Evolutionary conservation across 805 yeast genomes (phyloP).

Genomic region (Starmerella vitae): DNA sequence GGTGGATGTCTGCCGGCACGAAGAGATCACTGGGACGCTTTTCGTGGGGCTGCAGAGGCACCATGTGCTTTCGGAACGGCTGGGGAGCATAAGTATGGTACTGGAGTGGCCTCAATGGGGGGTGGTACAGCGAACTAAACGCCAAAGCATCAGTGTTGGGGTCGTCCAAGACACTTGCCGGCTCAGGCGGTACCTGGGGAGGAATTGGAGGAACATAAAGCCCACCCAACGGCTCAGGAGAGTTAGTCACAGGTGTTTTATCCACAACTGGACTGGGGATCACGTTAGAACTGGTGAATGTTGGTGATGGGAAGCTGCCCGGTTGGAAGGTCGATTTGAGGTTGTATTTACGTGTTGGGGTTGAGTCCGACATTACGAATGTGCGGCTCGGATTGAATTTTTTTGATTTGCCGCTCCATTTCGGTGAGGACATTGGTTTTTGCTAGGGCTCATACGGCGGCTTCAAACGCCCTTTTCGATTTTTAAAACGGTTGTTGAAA

Average conservation of each 20-base stretch:
- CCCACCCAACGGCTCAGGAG: too few relatives aligned
- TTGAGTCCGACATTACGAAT: conserved; percentile 11
- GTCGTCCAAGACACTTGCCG: neutral
- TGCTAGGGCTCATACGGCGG: conserved; percentile 1
- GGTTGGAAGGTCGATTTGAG: conserved; percentile 14
- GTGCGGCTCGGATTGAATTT: conserved; percentile 13
- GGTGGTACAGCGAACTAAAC: conserved; percentile 18
- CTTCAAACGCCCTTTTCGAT: too few relatives aligned
- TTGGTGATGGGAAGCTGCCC: neutral
- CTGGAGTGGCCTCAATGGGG: conserved; percentile 35
- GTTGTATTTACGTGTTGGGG: conserved; percentile 13
- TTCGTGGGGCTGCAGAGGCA: conserved; percentile 53
- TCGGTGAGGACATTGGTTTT: conserved; percentile 12
- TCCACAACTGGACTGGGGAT: too few relatives aligned
- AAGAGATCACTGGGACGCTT: conserved; percentile 57
- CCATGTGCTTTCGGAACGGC: conserved; percentile 38
- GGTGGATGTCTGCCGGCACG: conserved; percentile 58
- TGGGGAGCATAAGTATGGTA: conserved; percentile 83
- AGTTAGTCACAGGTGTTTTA: too few relatives aligned
- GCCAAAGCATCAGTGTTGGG: conserved; percentile 8
- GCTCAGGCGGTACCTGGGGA: too few relatives aligned
- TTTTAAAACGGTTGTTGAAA: too few relatives aligned
- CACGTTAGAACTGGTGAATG: too few relatives aligned
- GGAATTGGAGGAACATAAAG: too few relatives aligned
- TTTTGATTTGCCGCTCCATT: conserved; percentile 15